phyloP scores from a whole-genome alignment of 73 alveolate species.

The Tetrahymena borealis region DNA sequence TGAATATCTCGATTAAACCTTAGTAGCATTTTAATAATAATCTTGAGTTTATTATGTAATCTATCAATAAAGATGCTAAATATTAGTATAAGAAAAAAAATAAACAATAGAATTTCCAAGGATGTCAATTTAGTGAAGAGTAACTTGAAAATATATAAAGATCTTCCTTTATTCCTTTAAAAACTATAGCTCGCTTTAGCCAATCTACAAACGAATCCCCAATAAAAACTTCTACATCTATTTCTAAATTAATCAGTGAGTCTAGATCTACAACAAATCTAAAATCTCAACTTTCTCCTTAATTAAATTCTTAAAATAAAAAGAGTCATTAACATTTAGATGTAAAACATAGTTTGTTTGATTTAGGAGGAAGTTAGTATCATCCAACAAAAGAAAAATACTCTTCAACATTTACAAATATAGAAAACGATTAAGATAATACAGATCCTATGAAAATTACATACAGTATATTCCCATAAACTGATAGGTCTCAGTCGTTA shows the following conservation, averaged over 20 bases:
- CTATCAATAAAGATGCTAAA: background rate
- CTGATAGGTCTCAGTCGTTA: background rate
- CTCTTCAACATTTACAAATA: background rate
- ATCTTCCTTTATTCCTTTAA: background rate
- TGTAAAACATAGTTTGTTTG: background rate
- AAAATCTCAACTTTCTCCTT: background rate
- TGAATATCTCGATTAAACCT: background rate
- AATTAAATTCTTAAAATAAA: background rate
- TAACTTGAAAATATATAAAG: background rate
- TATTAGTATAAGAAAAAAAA: background rate
- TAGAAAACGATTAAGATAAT: background rate
- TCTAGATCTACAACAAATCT: background rate
- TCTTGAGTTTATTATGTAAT: background rate
- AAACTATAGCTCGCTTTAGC: background rate
- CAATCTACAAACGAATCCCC: background rate
- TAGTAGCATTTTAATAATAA: background rate
- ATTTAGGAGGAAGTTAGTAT: background rate
- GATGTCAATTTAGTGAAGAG: background rate
- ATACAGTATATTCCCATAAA: background rate
- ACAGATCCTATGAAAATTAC: background rate
- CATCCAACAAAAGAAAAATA: background rate
- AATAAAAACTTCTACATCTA: background rate
- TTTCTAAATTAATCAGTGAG: background rate
- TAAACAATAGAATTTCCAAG: background rate
- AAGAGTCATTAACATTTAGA: background rate